Conservation (phyloP, 768 basidiomycete species). For the Hypholoma fasciculare region DNA sequence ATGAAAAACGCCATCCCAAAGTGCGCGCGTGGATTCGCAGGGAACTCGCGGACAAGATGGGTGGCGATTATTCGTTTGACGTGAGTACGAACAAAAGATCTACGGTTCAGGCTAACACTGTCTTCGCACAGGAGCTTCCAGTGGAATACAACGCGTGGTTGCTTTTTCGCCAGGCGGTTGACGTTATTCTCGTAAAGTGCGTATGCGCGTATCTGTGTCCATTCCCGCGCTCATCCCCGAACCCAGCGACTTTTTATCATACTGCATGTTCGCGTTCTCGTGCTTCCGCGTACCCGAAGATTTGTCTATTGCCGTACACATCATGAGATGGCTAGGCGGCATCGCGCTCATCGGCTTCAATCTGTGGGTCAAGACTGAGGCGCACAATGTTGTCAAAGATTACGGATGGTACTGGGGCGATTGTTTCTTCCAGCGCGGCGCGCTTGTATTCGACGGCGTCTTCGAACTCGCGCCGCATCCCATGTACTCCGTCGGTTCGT, state of each 20-base stretch:
- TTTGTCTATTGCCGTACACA: conserved; percentile 70
- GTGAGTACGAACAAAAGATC: conserved; percentile 40
- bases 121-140: conserved; percentile 65
- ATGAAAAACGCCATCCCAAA: conserved; percentile 59
- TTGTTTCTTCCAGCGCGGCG: conserved; percentile 89
- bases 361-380: conserved; percentile 97
- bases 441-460: conserved; percentile 95
- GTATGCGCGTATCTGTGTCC: conserved; percentile 25
- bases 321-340: conserved; percentile 89
- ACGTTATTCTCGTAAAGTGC: conserved; percentile 94
- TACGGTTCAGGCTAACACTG: no score
- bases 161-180: conserved; percentile 92
- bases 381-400: conserved; percentile 96
- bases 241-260: conserved; percentile 87
- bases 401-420: conserved; percentile 99
- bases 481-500: conserved; percentile 86
- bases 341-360: conserved; percentile 88
- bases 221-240: conserved; percentile 1
- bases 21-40: conserved; percentile 81
- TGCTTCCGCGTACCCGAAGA: conserved; percentile 86
- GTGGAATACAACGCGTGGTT: conserved; percentile 97
- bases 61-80: conserved; percentile 90
- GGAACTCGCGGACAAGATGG: conserved; percentile 92
- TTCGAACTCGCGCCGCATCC: conserved; percentile 93
- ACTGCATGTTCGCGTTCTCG: conserved; percentile 93